Evolutionary conservation across 225 moss, liverwort and hornwort species (phyloP).

Genomic region (Antitrichia curtipendula): DNA sequence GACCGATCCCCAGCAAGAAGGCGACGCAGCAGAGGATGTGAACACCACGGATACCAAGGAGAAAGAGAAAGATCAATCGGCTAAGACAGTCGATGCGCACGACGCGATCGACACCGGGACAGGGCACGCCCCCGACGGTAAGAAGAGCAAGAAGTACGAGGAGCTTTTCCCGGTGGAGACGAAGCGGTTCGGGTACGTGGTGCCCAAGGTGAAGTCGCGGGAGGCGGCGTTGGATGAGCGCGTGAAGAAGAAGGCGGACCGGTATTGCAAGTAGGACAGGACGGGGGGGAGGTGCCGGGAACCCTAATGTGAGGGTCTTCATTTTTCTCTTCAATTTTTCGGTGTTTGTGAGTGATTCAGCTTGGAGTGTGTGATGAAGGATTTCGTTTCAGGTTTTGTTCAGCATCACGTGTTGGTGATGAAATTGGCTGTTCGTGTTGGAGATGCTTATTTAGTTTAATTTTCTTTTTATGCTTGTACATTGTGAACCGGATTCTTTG

Average conservation of each 20-base stretch:
- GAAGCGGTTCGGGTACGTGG: slow-evolving; percentile 66
- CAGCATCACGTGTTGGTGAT: neutral
- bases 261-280: slow-evolving; percentile 76
- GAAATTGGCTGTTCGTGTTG: neutral
- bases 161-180: slow-evolving; percentile 98
- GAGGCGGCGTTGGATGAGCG: slow-evolving; percentile 85
- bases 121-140: slow-evolving; percentile 97
- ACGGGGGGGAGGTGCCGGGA: neutral
- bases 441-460: neutral
- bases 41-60: neutral
- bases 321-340: neutral
- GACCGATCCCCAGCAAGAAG: neutral
- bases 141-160: slow-evolving; percentile 99
- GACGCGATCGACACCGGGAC: slow-evolving; percentile 74
- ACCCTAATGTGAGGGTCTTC: slow-evolving; percentile 2
- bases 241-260: slow-evolving; percentile 92
- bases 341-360: neutral
- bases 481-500: neutral
- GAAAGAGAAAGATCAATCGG: neutral
- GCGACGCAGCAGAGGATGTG: slow-evolving; percentile 2
- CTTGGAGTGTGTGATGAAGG: neutral
- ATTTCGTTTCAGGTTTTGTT: neutral
- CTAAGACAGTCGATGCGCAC: neutral
- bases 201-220: slow-evolving; percentile 56
- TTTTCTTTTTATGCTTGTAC: neutral